Conservation (phyloP, 345 rosid species). For the Citrus trifoliata region DNA sequence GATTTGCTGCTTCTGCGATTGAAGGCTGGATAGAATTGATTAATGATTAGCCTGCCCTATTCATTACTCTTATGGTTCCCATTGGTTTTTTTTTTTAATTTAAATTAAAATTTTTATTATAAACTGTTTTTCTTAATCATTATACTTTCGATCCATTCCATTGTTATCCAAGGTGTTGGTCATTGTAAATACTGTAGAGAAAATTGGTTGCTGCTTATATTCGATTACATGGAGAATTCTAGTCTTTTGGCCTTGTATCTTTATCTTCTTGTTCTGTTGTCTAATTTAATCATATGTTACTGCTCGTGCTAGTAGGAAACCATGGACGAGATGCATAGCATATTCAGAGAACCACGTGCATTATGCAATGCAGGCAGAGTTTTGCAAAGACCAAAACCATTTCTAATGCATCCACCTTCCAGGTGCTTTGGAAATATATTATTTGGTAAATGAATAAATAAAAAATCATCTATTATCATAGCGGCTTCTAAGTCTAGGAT, state of each 20-base stretch:
- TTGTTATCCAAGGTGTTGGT: not conserved
- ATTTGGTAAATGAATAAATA: no score
- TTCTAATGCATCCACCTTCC: no score
- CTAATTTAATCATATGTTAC: not conserved
- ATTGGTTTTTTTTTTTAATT: no score
- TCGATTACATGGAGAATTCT: not conserved
- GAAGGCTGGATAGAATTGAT: slow-evolving; percentile 5
- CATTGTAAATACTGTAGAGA: not conserved
- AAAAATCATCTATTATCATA: no score
- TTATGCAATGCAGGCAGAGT: no score
- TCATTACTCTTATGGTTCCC: not conserved
- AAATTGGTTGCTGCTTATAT: not conserved
- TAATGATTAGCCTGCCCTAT: slow-evolving; percentile 10
- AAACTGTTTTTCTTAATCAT: not conserved
- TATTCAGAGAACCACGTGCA: no score
- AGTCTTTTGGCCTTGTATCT: not conserved
- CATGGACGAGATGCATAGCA: not conserved
- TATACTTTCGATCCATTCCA: not conserved
- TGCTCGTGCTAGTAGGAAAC: not conserved
- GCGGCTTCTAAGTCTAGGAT: no score
- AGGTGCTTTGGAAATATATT: no score
- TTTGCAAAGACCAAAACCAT: no score
- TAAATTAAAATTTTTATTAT: not conserved
- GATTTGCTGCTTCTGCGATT: not conserved
- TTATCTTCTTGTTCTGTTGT: not conserved